Evolutionary conservation across 495 filamentous ascomycete species (phyloP).

Genomic region (Aspergillus indologenus): DNA sequence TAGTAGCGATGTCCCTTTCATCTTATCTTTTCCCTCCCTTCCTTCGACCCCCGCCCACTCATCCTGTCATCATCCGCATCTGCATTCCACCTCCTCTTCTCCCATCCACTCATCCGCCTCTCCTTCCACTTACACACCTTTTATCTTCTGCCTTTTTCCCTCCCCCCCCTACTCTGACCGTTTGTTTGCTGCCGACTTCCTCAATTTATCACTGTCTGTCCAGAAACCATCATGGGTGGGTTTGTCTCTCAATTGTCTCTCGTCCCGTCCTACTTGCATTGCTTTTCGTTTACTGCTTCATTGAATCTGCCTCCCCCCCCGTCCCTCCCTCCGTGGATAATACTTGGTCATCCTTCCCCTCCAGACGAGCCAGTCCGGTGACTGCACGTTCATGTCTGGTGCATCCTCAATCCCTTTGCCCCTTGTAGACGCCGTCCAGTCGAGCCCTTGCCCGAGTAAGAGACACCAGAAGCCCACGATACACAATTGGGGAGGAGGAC

Average conservation of each 20-base stretch:
- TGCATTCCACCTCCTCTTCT: constrained; percentile 24
- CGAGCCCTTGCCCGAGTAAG: background rate
- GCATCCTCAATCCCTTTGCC: background rate
- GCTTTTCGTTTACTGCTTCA: background rate
- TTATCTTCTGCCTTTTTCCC: background rate
- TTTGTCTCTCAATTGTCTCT: constrained; percentile 15
- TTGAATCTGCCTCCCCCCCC: background rate
- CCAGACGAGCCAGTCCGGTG: background rate
- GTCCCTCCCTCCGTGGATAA: background rate
- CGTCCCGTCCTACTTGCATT: too few species aligned
- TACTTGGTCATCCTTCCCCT: background rate
- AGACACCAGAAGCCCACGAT: background rate
- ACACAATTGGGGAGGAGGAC: background rate
- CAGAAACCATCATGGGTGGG: constrained; percentile 29
- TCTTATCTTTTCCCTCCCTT: constrained; percentile 6
- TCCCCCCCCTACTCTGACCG: background rate
- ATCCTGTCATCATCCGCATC: constrained; percentile 30
- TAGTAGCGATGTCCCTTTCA: background rate
- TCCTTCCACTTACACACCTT: constrained; percentile 2
- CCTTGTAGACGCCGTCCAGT: background rate
- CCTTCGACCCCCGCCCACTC: constrained; percentile 9
- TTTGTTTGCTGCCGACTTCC: constrained; percentile 1
- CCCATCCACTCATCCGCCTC: constrained; percentile 7
- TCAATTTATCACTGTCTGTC: constrained; percentile 1
- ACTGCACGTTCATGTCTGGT: background rate